Percentiles rank a stretch among this genome's conserved stretches.
Evolutionary conservation across 202 grass and related monocot genomes (phyloP).

Genomic region (Elaeis oleifera): DNA sequence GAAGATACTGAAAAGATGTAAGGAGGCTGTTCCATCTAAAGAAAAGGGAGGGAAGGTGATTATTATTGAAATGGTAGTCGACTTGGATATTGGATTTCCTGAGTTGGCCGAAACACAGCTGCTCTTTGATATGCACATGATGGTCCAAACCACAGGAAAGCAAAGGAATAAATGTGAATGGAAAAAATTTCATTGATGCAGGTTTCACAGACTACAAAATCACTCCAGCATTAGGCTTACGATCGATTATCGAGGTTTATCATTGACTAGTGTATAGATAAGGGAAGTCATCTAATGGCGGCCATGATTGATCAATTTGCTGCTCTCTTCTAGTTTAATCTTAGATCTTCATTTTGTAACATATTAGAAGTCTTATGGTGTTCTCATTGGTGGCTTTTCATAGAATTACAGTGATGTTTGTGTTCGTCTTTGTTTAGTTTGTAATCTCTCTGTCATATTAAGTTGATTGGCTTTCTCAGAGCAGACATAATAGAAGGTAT

Average conservation of each 20-base stretch:
- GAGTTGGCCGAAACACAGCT: conserved; percentile 23
- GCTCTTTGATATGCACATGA: conserved; percentile 18
- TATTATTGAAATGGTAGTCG: conserved; percentile 25
- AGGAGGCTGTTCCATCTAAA: background rate
- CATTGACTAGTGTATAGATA: background rate
- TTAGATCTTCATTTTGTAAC: too few species aligned
- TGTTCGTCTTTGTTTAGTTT: too few species aligned
- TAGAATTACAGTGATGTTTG: too few species aligned
- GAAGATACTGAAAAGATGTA: background rate
- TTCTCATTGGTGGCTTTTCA: too few species aligned
- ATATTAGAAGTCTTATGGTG: too few species aligned
- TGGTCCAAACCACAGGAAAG: background rate
- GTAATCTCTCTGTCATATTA: too few species aligned
- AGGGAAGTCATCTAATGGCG: too few species aligned
- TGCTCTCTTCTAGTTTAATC: too few species aligned
- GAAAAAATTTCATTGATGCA: conserved; percentile 27
- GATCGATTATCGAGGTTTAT: conserved; percentile 27
- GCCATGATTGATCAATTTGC: too few species aligned
- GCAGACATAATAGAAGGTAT: too few species aligned
- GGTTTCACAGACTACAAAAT: conserved; percentile 32
- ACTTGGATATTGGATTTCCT: background rate
- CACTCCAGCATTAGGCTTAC: conserved; percentile 5
- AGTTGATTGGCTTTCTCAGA: too few species aligned
- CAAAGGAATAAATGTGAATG: conserved; percentile 33
- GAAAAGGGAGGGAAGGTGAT: conserved; percentile 16